These are phyloP conservation scores for Spatholobus suberectus DNA, from an alignment of 306 rosid genomes.

Conservation along the genomic window DNA sequence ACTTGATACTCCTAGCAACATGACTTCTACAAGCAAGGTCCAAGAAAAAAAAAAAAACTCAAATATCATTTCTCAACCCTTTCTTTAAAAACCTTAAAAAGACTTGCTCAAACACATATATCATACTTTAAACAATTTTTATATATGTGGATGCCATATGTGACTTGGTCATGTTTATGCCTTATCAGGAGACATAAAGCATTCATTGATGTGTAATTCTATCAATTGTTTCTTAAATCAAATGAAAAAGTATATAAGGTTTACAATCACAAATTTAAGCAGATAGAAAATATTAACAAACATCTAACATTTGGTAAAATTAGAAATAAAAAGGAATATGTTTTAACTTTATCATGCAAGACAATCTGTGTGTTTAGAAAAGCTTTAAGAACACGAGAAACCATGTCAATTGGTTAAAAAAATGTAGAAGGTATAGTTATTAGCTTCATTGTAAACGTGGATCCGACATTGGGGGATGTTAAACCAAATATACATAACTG, in stretches of 20 bases:
- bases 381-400: background rate
- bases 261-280: too few relatives aligned
- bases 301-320: background rate
- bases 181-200: too few relatives aligned
- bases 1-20: background rate
- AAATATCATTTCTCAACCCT: background rate
- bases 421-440: background rate
- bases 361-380: background rate
- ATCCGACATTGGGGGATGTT: background rate
- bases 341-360: background rate
- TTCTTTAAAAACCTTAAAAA: background rate
- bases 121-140: background rate
- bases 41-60: background rate
- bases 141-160: background rate
- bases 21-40: background rate
- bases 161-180: background rate
- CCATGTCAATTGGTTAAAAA: background rate
- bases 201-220: background rate
- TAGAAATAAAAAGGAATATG: slow-evolving; percentile 2
- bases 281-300: background rate
- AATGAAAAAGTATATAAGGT: background rate
- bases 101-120: background rate
- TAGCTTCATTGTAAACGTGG: background rate
- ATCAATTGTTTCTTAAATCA: background rate
- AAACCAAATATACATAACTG: background rate